Evolutionary conservation across 306 rosid species (phyloP).

Genomic region (Biancaea sappan): DNA sequence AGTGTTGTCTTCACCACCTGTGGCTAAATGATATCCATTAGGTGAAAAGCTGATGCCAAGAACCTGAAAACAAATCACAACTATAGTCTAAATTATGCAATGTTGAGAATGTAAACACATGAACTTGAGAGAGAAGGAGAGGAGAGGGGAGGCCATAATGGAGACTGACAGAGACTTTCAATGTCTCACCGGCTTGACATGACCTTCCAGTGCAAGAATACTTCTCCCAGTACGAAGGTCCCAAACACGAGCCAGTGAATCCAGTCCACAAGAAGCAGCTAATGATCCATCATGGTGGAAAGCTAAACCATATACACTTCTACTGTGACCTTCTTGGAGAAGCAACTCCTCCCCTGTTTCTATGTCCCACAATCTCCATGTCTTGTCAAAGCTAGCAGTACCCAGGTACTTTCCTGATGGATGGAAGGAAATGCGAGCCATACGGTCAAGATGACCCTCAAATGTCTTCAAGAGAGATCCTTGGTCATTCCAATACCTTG

Average conservation of each 20-base stretch:
- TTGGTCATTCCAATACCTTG: constrained; percentile 81
- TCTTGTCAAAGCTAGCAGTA: constrained; percentile 94
- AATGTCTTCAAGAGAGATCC: constrained; percentile 76
- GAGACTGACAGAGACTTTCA: constrained; percentile 9
- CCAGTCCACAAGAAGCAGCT: constrained; percentile 92
- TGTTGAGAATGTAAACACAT: not conserved
- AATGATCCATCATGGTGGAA: constrained; percentile 91
- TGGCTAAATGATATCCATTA: constrained; percentile 90
- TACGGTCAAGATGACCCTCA: constrained; percentile 92
- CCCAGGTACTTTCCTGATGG: constrained; percentile 96
- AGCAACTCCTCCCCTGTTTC: constrained; percentile 89
- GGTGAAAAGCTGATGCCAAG: constrained; percentile 86
- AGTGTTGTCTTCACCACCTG: constrained; percentile 90
- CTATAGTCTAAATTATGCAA: constrained; percentile 16
- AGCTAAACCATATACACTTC: constrained; percentile 77
- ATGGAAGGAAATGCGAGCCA: constrained; percentile 94
- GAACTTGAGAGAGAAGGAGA: not conserved
- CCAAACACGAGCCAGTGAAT: constrained; percentile 91
- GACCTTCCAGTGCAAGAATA: constrained; percentile 94
- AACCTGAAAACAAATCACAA: constrained; percentile 54
- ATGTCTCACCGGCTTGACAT: constrained; percentile 80
- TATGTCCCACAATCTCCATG: constrained; percentile 97
- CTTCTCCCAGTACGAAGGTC: constrained; percentile 95
- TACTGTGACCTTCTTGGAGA: constrained; percentile 97
- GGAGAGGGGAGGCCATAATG: not conserved